Base-by-base conservation (phyloP, 345 rosid species). In the Rhodomyrtus tomentosa region DNA sequence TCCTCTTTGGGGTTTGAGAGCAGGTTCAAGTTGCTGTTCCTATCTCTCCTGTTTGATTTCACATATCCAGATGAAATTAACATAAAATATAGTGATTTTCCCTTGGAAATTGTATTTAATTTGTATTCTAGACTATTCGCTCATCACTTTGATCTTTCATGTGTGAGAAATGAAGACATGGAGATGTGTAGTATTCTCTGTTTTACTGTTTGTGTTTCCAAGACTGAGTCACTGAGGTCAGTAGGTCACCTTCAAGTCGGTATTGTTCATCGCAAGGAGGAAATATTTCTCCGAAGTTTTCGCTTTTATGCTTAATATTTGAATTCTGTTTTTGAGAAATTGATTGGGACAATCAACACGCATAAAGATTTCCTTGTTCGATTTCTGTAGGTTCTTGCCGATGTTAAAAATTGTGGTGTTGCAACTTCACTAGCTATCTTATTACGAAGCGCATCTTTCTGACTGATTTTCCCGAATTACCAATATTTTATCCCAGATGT, bases 401-500 rank as follows among this genome's bases (percentile, higher is more conserved):
- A 15, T 62, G 40, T 62, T 16, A 62, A 62, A 62, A 62, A 16
- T 32, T 40, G 42, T 16, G 74, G 25, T 32, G 12, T 62, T 62
- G 16, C 76, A 62, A 36, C 42, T 62, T 62, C 76, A 18, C 76
- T 16, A 32, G 42, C 32, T 32, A 32, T 16, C 42, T 32, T 62
- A 36, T 62, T 32, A 38, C 4, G 76, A 68, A 68, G 76, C 76
- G 18, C 11, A 18, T 18, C 45, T 32, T 8, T 32, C 3, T n/a
- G 8, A 32, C 45, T 68, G 76, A 68, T 68, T 32, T 32, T 68
- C 45, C 6, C 22, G 1, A 68, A 32, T 8, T 68, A 8, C 76
- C 32, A 68, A 68, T 68, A 7, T 38, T 68, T 68, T 20, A 18
- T 9, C 32, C 42, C 76, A 96, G 99, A 96, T 95, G 98, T 97